Percentiles rank a stretch among this genome's conserved stretches.
These are phyloP conservation scores for Malassezia furfur DNA, from an alignment of 1,284 basidiomycete species.

Conservation along the genomic window DNA sequence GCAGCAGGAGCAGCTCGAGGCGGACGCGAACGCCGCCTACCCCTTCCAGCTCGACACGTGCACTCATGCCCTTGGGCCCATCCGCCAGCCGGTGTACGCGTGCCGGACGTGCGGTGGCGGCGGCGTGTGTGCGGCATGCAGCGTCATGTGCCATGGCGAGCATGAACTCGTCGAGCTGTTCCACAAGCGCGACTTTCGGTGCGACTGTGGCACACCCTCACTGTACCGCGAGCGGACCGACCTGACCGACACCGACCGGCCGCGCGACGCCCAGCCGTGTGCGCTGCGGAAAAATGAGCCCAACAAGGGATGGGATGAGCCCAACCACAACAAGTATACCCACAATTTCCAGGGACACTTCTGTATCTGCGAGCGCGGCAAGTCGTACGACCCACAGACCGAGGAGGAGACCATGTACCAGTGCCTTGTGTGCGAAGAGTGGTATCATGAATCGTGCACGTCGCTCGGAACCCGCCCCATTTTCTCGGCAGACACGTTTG, in stretches of 20 bases:
- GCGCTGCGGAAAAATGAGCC: conserved; percentile 20
- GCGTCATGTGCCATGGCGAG: conserved; percentile 48
- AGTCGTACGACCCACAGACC: conserved; percentile 48
- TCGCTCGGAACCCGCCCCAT: conserved; percentile 20
- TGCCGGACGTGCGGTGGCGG: conserved; percentile 44
- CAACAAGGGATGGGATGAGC: conserved; percentile 22
- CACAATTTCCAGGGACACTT: conserved; percentile 49
- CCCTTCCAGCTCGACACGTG: conserved; percentile 49
- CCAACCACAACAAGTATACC: conserved; percentile 46
- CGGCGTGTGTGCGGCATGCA: conserved; percentile 50
- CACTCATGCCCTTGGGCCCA: conserved; percentile 44
- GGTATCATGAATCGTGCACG: conserved; percentile 49
- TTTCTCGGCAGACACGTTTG: conserved; percentile 35
- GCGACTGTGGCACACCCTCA: conserved; percentile 44
- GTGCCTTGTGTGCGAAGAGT: conserved; percentile 50
- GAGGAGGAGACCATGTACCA: conserved; percentile 50
- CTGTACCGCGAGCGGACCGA: conserved; percentile 15
- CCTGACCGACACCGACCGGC: conserved; percentile 15
- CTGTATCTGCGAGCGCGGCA: conserved; percentile 47
- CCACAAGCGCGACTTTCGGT: conserved; percentile 44
- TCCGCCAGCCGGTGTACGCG: conserved; percentile 48
- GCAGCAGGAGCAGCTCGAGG: conserved; percentile 46
- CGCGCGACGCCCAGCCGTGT: conserved; percentile 24
- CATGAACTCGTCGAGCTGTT: conserved; percentile 48
- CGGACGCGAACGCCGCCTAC: conserved; percentile 47